Base-by-base conservation (phyloP, 2,329 filamentous ascomycete genomes). In the Fusarium sp. region DNA sequence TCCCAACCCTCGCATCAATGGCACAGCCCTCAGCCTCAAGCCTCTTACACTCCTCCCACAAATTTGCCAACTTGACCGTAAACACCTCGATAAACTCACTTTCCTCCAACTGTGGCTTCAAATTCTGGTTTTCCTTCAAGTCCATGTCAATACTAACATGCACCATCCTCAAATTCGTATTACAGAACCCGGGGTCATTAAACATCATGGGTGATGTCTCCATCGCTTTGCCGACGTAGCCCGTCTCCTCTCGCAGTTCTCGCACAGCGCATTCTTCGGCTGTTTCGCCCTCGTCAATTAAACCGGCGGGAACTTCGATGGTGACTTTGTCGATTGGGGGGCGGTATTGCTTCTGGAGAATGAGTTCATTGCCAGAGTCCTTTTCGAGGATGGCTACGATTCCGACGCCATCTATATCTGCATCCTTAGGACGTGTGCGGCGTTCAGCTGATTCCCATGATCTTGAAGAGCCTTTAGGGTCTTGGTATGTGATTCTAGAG, bases 21-120 rank as follows among this genome's bases (percentile, higher is more conserved):
- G 91, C 92, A 78, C 88, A 94, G 0, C 93, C 93, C 68, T 93
- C 83, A 3, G 81, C 81, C 75, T 94, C 92, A 2, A 94, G 82
- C 68, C 78, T 85, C 77, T 88, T 88, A 75, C 90, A 90, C 75
- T 91, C 89, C 0, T 84, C 84, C 82, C 91, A 94, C 39, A 95
- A 78, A 15, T 85, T 82, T 20, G 79, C 81, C 43, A 95, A 76
- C 7, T 89, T 90, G 9, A 93, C 84, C 10, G 87, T 88, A 74
- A 95, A 95, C 34, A 90, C 90, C 77, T 95, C 92, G 74, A 95
- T 95, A 76, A 94, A 95, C 80, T 95, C 92, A 67, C 89, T 91
- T 26, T 94, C 92, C 76, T 95, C 92, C 8, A 95, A 83, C 75
- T 91, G 82, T 0, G 92, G 90, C 77, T 89, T 84, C 2, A 88